Evolutionary conservation across 2,329 filamentous ascomycete species (phyloP), one percentile per base, ranked within the genome.

Genomic region (Colletotrichum cuscutae): DNA sequence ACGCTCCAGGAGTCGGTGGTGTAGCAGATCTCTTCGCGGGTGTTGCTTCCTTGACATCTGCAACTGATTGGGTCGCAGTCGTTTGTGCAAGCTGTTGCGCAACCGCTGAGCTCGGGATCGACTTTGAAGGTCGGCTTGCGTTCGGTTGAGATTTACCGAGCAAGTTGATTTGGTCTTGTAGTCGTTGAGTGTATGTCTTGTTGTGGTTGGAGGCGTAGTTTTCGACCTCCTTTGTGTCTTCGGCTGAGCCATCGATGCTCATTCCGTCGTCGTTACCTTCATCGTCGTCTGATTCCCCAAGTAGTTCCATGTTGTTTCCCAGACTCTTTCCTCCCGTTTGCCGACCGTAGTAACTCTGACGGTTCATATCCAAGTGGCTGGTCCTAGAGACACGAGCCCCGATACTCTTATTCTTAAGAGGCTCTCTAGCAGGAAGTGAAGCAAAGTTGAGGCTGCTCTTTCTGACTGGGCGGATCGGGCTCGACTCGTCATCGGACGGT

Each of bases 391-490:
- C 84, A 62, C 94, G 88, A 24, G 89, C 88, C 19, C 92, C 95
- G 78, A 95, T 90, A 80, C 93, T 97, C 84, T 95, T 96, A 81
- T 97, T 97, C 19, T 90, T 90, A 65, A 98, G 86, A 46, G 96
- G 96, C 79, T 98, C 96, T 74, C 97, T 90, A 3, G 96, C 95
- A 35, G 97, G 97, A 13, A 99, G 87, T 22, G 97, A 95, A 49
- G 97, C 95, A 83, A 99, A 98, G 72, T 94, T 97, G 73, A 99
- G 88, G 80, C 96, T 98, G 83, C 95, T 98, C 86, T 98, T 98
- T 73, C 96, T 92, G 35, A 94, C 86, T 2, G 93, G 93, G 76
- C 94, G 89, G 61, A 93, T 90, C 0, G 94, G 94, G 76, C 93
- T 95, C 0, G 93, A 94, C 15, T 65, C 62, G 1, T 86, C 88